Evolutionary conservation across 148 eudicot species (phyloP).

Genomic region (Nyssa sinensis): DNA sequence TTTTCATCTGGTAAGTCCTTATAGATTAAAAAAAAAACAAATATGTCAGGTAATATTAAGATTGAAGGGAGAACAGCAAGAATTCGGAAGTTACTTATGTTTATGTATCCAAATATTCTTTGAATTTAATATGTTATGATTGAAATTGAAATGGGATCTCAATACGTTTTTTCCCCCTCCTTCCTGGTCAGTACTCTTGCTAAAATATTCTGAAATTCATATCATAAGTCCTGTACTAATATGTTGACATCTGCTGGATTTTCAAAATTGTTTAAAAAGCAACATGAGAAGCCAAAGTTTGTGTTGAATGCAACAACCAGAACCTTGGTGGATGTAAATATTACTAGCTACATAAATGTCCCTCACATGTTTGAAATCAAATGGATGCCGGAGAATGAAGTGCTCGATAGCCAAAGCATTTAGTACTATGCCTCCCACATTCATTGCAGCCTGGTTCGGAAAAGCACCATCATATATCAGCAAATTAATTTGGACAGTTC

Average conservation of each 20-base stretch:
- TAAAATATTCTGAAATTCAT: not conserved
- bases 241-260: not conserved
- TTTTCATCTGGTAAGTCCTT: constrained; percentile 64
- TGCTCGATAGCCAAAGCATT: constrained; percentile 91
- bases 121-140: not conserved
- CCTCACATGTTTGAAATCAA: constrained; percentile 64
- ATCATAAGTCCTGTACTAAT: not conserved
- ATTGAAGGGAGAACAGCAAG: not conserved
- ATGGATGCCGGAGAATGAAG: constrained; percentile 87
- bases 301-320: not conserved
- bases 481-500: not conserved
- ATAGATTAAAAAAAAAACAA: constrained; percentile 12
- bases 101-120: not conserved
- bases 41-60: constrained; percentile 17
- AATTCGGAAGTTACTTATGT: not conserved
- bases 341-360: not conserved
- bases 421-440: constrained; percentile 84
- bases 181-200: not conserved
- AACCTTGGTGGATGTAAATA: not conserved
- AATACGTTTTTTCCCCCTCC: not conserved
- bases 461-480: not conserved
- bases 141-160: not conserved
- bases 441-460: constrained; percentile 66
- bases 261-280: not conserved
- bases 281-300: not conserved